Conservation (phyloP, 2,329 filamentous ascomycete genomes). For the Exutisphaerella laricina region DNA sequence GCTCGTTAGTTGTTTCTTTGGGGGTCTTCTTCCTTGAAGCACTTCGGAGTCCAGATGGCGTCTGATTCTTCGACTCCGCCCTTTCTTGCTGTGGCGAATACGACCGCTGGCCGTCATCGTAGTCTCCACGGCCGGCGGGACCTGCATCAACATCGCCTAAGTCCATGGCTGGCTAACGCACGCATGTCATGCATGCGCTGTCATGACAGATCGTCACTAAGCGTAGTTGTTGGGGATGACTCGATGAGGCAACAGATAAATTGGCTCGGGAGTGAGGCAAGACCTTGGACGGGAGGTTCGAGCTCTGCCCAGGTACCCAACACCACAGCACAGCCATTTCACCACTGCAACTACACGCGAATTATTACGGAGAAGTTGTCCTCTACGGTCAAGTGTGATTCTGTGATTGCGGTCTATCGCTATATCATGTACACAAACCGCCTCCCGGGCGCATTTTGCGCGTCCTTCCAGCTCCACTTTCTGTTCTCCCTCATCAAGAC, state of each 20-base stretch:
- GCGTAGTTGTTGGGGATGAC: too few relatives aligned
- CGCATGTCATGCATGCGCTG: neutral
- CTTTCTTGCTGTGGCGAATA: slow-evolving; percentile 8
- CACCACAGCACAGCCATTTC: too few relatives aligned
- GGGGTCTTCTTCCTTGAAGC: neutral
- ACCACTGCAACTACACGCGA: slow-evolving; percentile 1
- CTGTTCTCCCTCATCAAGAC: slow-evolving; percentile 36
- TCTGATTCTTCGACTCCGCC: neutral
- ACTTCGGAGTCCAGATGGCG: neutral
- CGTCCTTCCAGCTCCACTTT: slow-evolving; percentile 5
- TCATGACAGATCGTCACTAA: too few relatives aligned
- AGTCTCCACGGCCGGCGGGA: neutral
- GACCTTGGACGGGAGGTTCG: too few relatives aligned
- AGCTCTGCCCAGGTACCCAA: too few relatives aligned
- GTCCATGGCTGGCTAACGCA: slow-evolving; percentile 3
- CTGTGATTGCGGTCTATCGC: neutral
- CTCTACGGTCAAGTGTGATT: too few relatives aligned
- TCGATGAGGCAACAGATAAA: too few relatives aligned
- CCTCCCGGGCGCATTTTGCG: neutral
- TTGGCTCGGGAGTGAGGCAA: too few relatives aligned
- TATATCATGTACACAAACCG: slow-evolving; percentile 15
- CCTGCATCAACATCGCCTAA: slow-evolving; percentile 10
- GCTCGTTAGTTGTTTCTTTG: neutral
- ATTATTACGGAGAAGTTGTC: neutral
- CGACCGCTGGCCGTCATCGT: slow-evolving; percentile 1